Evolutionary conservation across 2,329 filamentous ascomycete genomes (phyloP).

Genomic region (Colletotrichum sansevieriae): DNA sequence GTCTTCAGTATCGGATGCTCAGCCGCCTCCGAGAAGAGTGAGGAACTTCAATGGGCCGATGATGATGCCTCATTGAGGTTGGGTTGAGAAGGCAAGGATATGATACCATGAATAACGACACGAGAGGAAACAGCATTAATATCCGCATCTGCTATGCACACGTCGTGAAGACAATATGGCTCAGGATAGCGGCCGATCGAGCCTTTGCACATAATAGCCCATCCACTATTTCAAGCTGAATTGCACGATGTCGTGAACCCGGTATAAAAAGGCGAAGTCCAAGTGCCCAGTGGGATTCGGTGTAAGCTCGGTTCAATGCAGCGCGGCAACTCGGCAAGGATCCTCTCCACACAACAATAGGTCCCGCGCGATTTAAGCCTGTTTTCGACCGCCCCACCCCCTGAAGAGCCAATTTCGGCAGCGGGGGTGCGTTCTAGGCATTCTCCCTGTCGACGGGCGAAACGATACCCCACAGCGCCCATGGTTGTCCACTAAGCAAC

Average conservation of each 20-base stretch:
- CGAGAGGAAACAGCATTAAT: background rate
- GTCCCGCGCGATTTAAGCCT: slow-evolving; percentile 33
- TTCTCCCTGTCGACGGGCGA: slow-evolving; percentile 26
- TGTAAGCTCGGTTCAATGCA: slow-evolving; percentile 14
- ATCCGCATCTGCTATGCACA: background rate
- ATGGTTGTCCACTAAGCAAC: slow-evolving; percentile 10
- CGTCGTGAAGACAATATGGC: background rate
- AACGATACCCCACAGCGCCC: slow-evolving; percentile 15
- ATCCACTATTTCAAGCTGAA: background rate
- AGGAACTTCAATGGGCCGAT: slow-evolving; percentile 30
- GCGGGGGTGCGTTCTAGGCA: slow-evolving; percentile 20
- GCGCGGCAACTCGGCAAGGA: slow-evolving; percentile 22
- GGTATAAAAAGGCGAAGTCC: background rate
- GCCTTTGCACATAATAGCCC: background rate
- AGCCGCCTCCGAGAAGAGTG: slow-evolving; percentile 5
- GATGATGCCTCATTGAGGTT: slow-evolving; percentile 27
- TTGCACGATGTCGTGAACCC: background rate
- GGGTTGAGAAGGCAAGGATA: background rate
- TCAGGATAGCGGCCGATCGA: background rate
- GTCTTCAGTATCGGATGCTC: background rate
- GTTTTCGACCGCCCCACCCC: slow-evolving; percentile 23
- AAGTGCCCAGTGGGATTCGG: background rate
- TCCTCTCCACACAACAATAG: slow-evolving; percentile 3
- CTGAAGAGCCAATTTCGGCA: slow-evolving; percentile 37
- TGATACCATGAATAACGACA: background rate